These are phyloP conservation scores for Pyricularia grisea DNA, from an alignment of 2,329 filamentous ascomycete genomes.

Conservation along the genomic window DNA sequence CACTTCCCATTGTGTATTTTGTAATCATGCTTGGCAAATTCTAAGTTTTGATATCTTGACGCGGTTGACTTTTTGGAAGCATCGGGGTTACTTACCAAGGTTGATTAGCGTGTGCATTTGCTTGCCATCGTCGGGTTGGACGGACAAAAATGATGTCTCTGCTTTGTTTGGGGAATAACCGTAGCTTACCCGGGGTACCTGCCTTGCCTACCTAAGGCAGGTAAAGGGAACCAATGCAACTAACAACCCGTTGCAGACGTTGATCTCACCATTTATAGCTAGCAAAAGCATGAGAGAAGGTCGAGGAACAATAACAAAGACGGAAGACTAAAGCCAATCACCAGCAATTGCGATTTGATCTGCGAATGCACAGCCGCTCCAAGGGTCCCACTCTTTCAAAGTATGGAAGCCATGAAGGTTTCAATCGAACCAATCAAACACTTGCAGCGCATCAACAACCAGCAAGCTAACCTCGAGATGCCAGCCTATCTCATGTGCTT, in stretches of 20 bases:
- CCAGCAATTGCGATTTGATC: no score
- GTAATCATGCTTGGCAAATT: background rate
- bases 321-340: no score
- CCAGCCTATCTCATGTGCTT: background rate
- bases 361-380: background rate
- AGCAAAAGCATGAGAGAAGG: background rate
- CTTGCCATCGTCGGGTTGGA: background rate
- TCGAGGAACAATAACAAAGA: background rate
- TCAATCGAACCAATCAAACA: background rate
- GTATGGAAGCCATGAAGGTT: background rate
- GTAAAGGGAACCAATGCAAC: background rate
- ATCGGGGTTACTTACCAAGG: background rate
- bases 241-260: background rate
- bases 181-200: no score
- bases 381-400: background rate
- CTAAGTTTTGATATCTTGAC: background rate
- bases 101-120: background rate
- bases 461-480: background rate
- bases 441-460: background rate
- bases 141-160: no score
- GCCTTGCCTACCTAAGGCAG: background rate
- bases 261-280: background rate
- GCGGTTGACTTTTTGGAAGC: background rate
- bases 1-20: background rate
- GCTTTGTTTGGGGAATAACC: background rate